Evolutionary conservation across 179 eudicot species (phyloP).

Genomic region (Beta corolliflora): DNA sequence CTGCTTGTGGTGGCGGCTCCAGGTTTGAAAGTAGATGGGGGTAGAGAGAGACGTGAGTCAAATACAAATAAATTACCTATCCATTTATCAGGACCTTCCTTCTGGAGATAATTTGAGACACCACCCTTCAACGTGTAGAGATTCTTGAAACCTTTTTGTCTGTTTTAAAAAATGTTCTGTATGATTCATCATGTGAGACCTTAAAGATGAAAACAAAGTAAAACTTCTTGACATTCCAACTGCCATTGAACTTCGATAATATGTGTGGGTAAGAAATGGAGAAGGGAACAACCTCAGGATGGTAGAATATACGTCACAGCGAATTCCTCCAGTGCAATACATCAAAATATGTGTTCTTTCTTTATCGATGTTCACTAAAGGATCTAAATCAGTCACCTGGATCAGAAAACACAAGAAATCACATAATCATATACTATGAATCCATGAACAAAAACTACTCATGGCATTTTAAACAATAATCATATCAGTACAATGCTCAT

Average conservation of each 20-base stretch:
- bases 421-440: not conserved
- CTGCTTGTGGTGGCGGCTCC: constrained; percentile 42
- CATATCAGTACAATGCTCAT: not conserved
- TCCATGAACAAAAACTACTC: not conserved
- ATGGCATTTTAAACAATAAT: not conserved
- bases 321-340: constrained; percentile 99
- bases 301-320: constrained; percentile 94
- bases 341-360: constrained; percentile 80
- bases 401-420: constrained; percentile 10
- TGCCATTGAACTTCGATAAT: not conserved
- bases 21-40: constrained; percentile 71
- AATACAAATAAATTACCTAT: constrained; percentile 90
- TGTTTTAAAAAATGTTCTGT: constrained; percentile 20
- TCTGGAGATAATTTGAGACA: constrained; percentile 79
- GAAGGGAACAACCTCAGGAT: constrained; percentile 67
- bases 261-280: constrained; percentile 3
- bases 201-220: not conserved
- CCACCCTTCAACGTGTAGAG: constrained; percentile 91
- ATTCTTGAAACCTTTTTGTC: constrained; percentile 81
- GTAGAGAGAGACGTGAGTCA: constrained; percentile 90
- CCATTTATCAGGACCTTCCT: constrained; percentile 84
- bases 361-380: constrained; percentile 74
- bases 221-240: not conserved
- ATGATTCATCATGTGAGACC: not conserved
- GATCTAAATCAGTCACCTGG: constrained; percentile 75